Conservation (phyloP, 2,329 filamentous ascomycete species). For the Colletotrichum sp. region DNA sequence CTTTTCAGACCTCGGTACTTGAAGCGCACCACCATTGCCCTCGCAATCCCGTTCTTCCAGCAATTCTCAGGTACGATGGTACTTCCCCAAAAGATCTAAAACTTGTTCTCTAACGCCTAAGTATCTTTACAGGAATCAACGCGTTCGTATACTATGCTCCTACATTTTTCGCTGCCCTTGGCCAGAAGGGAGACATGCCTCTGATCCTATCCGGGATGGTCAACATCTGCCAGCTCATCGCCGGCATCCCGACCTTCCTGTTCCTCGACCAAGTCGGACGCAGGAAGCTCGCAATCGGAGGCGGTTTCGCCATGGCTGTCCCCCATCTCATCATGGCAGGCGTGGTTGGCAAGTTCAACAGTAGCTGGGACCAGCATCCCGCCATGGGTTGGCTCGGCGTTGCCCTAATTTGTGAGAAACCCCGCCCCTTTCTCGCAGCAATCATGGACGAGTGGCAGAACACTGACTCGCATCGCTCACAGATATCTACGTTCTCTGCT, state of each 20-base stretch:
- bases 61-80: conserved; percentile 20
- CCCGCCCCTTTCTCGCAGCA: not conserved
- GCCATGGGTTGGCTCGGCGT: not conserved
- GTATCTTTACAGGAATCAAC: conserved; percentile 24
- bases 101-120: too few species aligned
- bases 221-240: conserved; percentile 38
- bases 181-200: conserved; percentile 29
- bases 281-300: conserved; percentile 30
- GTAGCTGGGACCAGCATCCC: not conserved
- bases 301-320: conserved; percentile 30
- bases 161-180: conserved; percentile 30
- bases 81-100: too few species aligned
- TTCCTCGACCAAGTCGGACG: conserved; percentile 37
- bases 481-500: conserved; percentile 34
- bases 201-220: conserved; percentile 38
- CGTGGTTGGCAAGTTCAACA: not conserved
- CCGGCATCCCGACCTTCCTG: conserved; percentile 29
- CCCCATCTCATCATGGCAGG: conserved; percentile 9
- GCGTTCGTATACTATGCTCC: conserved; percentile 31
- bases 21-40: conserved; percentile 43
- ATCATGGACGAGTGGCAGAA: not conserved
- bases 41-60: conserved; percentile 33
- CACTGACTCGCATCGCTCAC: conserved; percentile 2
- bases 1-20: conserved; percentile 50
- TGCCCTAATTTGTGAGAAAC: not conserved